Evolutionary conservation across 192 early-diverging fungal species (phyloP).

Genomic region (Chytriomyces sp.): DNA sequence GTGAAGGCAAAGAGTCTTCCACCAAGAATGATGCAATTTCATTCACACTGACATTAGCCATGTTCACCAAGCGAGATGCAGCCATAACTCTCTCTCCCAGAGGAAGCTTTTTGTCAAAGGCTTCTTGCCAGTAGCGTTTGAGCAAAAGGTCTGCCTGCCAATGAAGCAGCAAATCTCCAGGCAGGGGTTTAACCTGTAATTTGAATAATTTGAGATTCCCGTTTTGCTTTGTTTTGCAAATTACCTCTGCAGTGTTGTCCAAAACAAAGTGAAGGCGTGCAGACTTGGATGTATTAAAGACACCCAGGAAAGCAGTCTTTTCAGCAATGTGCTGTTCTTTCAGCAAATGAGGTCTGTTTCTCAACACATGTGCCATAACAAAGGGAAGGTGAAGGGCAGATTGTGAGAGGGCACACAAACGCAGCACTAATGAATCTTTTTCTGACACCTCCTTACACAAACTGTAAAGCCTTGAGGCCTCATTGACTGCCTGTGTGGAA

Average conservation of each 20-base stretch:
- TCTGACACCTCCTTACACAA: not conserved
- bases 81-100: slow-evolving; percentile 12
- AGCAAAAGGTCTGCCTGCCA: slow-evolving; percentile 12
- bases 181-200: not conserved
- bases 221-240: too few relatives aligned
- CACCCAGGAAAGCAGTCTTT: not conserved
- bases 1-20: not conserved
- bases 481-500: not conserved
- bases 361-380: not conserved
- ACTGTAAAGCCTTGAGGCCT: not conserved
- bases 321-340: not conserved
- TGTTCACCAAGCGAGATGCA: slow-evolving; percentile 14
- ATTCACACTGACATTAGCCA: not conserved
- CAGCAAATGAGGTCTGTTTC: not conserved
- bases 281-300: not conserved
- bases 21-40: slow-evolving; percentile 13
- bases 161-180: not conserved
- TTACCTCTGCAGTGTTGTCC: too few relatives aligned
- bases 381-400: not conserved
- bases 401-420: not conserved
- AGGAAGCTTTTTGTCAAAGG: slow-evolving; percentile 1
- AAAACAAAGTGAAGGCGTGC: too few relatives aligned
- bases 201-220: too few relatives aligned
- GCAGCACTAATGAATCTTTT: not conserved
- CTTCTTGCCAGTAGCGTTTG: not conserved